phyloP scores from a whole-genome alignment of 2,329 filamentous ascomycete species.

The Cladorrhinum sp. region DNA sequence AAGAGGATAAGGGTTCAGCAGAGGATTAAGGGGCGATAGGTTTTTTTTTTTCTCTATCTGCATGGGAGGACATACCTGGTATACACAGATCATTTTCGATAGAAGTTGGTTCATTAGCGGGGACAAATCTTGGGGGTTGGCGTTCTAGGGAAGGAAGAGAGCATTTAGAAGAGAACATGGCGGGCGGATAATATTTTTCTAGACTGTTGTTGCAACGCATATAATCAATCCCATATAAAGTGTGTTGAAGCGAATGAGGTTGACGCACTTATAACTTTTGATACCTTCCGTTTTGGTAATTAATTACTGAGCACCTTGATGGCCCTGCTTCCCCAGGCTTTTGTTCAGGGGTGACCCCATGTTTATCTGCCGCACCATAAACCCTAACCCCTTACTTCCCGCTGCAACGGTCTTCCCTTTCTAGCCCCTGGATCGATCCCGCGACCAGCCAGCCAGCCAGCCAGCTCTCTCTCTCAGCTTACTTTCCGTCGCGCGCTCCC shows the following conservation, averaged over 20 bases:
- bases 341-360: not conserved
- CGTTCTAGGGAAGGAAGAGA: no score
- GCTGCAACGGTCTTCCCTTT: slow-evolving; percentile 7
- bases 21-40: slow-evolving; percentile 32
- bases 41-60: not conserved
- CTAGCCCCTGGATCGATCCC: not conserved
- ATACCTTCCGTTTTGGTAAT: not conserved
- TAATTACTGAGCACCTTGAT: slow-evolving; percentile 1
- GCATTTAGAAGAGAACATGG: not conserved
- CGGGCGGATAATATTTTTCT: not conserved
- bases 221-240: no score
- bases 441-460: not conserved
- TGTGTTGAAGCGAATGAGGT: no score
- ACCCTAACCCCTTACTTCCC: slow-evolving; percentile 9
- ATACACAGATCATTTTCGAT: not conserved
- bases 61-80: not conserved
- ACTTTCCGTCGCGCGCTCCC: not conserved
- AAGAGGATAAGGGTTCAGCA: slow-evolving; percentile 35
- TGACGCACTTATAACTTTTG: not conserved
- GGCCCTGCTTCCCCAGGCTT: not conserved
- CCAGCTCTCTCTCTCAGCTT: not conserved
- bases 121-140: no score
- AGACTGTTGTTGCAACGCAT: no score
- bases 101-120: not conserved
- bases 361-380: not conserved